Evolutionary conservation across 805 yeast genomes (phyloP).

Genomic region (Metschnikowia continentalis): DNA sequence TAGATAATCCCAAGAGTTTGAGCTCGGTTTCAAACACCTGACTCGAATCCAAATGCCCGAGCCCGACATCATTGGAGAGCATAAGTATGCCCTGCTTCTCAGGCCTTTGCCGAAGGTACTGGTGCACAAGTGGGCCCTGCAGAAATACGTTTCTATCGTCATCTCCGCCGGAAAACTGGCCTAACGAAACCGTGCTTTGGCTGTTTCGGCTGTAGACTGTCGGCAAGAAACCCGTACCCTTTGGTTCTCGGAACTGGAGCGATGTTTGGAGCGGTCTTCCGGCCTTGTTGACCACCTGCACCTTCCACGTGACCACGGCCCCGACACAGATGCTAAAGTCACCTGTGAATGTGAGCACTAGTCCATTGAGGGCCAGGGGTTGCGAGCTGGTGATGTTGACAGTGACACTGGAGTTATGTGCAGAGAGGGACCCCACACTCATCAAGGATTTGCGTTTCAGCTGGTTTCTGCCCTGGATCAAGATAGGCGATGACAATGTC

Average conservation of each 20-base stretch:
- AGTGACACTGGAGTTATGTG: constrained; percentile 29
- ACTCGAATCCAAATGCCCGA: constrained; percentile 59
- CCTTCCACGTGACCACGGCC: constrained; percentile 54
- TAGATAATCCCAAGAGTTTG: constrained; percentile 54
- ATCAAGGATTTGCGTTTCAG: constrained; percentile 2
- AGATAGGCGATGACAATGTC: constrained; percentile 8
- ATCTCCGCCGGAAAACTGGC: not conserved
- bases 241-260: constrained; percentile 27
- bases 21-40: constrained; percentile 63
- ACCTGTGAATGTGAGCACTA: constrained; percentile 45
- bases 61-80: constrained; percentile 59
- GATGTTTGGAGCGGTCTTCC: constrained; percentile 48
- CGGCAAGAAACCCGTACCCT: not conserved
- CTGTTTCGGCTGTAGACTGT: not conserved
- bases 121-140: constrained; percentile 23
- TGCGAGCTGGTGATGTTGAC: constrained; percentile 31
- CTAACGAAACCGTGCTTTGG: not conserved
- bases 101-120: constrained; percentile 36
- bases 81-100: constrained; percentile 56
- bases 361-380: constrained; percentile 35
- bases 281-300: constrained; percentile 63
- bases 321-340: constrained; percentile 59
- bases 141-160: constrained; percentile 11
- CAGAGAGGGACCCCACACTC: constrained; percentile 7
- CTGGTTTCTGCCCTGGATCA: constrained; percentile 3